phyloP scores from a whole-genome alignment of 306 rosid genomes.

The Astragalus membranaceus region DNA sequence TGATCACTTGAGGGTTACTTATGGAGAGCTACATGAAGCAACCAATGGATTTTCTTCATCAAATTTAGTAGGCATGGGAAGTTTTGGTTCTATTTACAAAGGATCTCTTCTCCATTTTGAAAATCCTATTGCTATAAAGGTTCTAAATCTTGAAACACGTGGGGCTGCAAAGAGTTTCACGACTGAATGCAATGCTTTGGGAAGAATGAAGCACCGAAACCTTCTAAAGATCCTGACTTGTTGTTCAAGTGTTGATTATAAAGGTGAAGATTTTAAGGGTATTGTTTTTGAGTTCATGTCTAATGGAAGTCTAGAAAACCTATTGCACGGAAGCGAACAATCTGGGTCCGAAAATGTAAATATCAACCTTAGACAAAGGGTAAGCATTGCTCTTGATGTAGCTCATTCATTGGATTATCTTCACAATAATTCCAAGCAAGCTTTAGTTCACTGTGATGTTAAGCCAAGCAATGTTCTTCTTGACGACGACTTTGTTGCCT shows the following conservation, averaged over 20 bases:
- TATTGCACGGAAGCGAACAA: constrained; percentile 8
- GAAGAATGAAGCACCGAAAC: constrained; percentile 24
- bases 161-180: too few relatives aligned
- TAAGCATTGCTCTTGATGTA: constrained; percentile 29
- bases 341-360: background rate
- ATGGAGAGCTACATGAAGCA: constrained; percentile 29
- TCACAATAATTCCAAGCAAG: constrained; percentile 14
- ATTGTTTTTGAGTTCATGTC: constrained; percentile 38
- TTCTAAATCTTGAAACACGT: too few relatives aligned
- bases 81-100: too few relatives aligned
- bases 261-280: constrained; percentile 28
- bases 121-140: too few relatives aligned
- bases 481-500: too few relatives aligned
- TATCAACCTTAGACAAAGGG: background rate
- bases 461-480: constrained; percentile 43
- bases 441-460: constrained; percentile 35
- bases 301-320: constrained; percentile 27
- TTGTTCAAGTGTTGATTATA: constrained; percentile 30
- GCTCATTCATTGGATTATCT: constrained; percentile 37
- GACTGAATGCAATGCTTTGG: too few relatives aligned
- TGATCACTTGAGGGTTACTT: constrained; percentile 14
- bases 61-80: too few relatives aligned
- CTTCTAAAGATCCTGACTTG: constrained; percentile 24
- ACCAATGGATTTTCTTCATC: too few relatives aligned
- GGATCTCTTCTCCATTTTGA: too few relatives aligned